phyloP scores from a whole-genome alignment of 75 land plant genomes.

The Pinus tabuliformis region DNA sequence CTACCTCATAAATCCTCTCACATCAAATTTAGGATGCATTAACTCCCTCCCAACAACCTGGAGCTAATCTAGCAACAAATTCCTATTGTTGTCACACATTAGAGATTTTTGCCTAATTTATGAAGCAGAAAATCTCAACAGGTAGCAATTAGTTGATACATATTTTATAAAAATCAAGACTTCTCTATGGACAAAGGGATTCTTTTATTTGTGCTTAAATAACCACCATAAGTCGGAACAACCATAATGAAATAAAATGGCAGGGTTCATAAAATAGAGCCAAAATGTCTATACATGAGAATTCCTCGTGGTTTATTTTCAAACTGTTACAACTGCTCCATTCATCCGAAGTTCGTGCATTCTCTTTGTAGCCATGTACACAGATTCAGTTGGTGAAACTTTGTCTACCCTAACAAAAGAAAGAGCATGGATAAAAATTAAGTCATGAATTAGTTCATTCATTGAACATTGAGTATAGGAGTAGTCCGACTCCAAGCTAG shows the following conservation, averaged over 20 bases:
- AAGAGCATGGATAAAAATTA: background rate
- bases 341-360: no score
- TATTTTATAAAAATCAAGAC: background rate
- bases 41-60: no score
- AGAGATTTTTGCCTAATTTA: no score
- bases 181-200: background rate
- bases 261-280: background rate
- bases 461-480: background rate
- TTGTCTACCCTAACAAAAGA: constrained; percentile 61
- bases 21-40: no score
- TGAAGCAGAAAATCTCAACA: no score
- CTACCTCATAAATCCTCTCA: no score
- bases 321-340: no score
- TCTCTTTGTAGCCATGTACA: constrained; percentile 54
- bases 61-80: no score
- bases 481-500: background rate
- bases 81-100: no score
- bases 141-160: background rate
- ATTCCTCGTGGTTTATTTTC: constrained; percentile 46
- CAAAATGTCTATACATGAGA: constrained; percentile 57
- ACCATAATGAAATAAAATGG: no score
- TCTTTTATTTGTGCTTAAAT: no score
- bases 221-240: no score
- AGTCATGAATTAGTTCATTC: background rate
- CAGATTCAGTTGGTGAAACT: constrained; percentile 73